phyloP scores from a whole-genome alignment of 345 rosid genomes.

The Excoecaria cochinchinensis region DNA sequence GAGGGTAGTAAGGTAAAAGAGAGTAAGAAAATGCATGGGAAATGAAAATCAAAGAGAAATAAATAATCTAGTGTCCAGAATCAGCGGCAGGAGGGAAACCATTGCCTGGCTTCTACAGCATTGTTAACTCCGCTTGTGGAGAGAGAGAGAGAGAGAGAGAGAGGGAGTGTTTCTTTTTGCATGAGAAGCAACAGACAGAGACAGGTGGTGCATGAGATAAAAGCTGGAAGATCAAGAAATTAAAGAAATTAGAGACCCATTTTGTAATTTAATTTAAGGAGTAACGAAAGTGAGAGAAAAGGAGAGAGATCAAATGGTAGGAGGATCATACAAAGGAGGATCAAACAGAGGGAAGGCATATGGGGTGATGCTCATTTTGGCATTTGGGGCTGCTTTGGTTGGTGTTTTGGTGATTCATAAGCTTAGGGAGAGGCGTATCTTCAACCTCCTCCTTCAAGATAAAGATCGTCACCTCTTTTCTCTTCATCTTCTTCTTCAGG shows the following conservation, averaged over 20 bases:
- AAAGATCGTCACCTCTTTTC: conserved; percentile 45
- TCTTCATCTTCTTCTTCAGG: conserved; percentile 60
- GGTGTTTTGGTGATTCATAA: conserved; percentile 56
- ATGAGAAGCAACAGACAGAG: conserved; percentile 34
- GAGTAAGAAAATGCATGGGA: not conserved
- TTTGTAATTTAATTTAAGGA: too few relatives aligned
- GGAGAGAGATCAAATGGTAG: conserved; percentile 24
- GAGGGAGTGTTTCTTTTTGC: conserved; percentile 29
- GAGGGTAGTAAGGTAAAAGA: conserved; percentile 11
- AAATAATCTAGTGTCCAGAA: conserved; percentile 17
- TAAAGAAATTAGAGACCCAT: not conserved
- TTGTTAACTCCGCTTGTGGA: conserved; percentile 14
- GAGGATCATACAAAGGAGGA: conserved; percentile 34
- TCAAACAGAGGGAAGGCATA: conserved; percentile 40
- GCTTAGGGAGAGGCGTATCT: conserved; percentile 54
- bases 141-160: not conserved
- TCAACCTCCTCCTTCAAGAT: conserved; percentile 46
- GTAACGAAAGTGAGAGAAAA: conserved; percentile 2
- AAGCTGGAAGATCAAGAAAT: not conserved
- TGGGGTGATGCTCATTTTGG: conserved; percentile 49
- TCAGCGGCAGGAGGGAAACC: conserved; percentile 35
- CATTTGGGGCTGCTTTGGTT: conserved; percentile 55
- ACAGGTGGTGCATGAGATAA: not conserved
- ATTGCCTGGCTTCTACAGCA: too few relatives aligned
- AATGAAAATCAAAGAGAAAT: not conserved